Evolutionary conservation across 2,329 filamentous ascomycete genomes (phyloP), one percentile per base, ranked within the genome.

Genomic region (Microdochium nivale): DNA sequence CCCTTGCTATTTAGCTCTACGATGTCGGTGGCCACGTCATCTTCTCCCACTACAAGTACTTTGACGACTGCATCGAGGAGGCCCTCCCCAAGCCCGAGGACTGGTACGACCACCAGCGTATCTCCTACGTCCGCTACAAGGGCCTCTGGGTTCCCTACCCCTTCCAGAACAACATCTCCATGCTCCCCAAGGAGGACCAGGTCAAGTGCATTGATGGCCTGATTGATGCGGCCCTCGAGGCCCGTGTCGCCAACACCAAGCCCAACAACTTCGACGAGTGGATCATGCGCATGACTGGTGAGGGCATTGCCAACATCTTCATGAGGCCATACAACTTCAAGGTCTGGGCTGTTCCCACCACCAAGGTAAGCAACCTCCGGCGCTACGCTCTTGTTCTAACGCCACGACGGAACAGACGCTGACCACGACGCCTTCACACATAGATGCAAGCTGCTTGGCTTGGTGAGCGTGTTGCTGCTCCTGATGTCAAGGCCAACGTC

Each of bases 281-380:
- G 91, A 97, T 97, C 66, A 70, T 97, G 63, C 85, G 94, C 65
- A 95, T 87, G 77, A 91, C 87, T 75, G 94, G 94, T 64, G 76
- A 82, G 62, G 92, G 92, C 62, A 80, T 99, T 65, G 92, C 91
- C 60, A 84, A 99, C 70, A 80, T 92, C 62, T 99, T 99, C 82
- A 99, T 99, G 94, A 82, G 94, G 64, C 94, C 94, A 51, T 99
- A 99, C 81, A 99, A 99, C 83, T 99, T 86, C 85, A 99, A 99
- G 78, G 94, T 99, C 68, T 99, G 94, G 94, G 94, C 94, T 56
- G 92, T 97, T 63, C 94, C 94, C 54, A 96, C 92, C 52, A 96
- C 87, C 61, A 95, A 95, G 84, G 90, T 95, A 79, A 64, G 78
- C 48, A 11, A 40, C 14, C 14, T 24, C 4, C n/a, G 13, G 49